Base-by-base conservation (phyloP, 2,329 filamentous ascomycete genomes). In the Didymella lethalis region DNA sequence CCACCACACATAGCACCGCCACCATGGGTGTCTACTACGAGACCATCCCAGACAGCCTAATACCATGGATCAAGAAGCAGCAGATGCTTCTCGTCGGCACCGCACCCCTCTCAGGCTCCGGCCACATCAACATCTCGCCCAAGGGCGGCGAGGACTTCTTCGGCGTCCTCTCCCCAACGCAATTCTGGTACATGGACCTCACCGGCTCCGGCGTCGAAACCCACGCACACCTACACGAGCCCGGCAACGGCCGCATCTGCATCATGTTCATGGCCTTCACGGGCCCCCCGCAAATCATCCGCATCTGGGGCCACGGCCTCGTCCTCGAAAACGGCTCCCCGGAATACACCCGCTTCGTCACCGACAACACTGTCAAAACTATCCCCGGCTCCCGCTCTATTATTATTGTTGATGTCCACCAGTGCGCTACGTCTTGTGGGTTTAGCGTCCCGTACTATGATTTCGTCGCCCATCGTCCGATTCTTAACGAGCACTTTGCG, bases 181-280 rank as follows among this genome's bases (percentile, higher is more conserved):
- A 73, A 0, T 82, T 81, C 67, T 81, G 78, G 78, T 82, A 80
- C 60, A 72, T 80, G 64, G 80, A 82, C 52, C 69, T 81, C 0
- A 75, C 73, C 1, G 80, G 80, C 12, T 75, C 69, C 14, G 80
- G 80, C 7, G 70, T 77, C n/a, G 80, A 82, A 61, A 82, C 80
- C 0, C 77, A 78, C 29, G 70, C 74, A 0, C 80, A 82, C 52
- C 64, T 82, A 10, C 70, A 78, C 58, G 80, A 82, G 55, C 67
- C 67, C 0, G 70, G 66, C 2, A 82, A 82, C 63, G 79, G 78
- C 2, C 60, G 63, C 10, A 65, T 65, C 29, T 56, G 51, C 52
- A 28, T 65, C 32, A 65, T 65, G 54, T 79, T 81, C 64, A 76
- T 77, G 57, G 79, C 78, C 3, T 81, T 80, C 55, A 67, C 72